Conservation (phyloP, 2,329 filamentous ascomycete genomes). For the Cercospora sp. region DNA sequence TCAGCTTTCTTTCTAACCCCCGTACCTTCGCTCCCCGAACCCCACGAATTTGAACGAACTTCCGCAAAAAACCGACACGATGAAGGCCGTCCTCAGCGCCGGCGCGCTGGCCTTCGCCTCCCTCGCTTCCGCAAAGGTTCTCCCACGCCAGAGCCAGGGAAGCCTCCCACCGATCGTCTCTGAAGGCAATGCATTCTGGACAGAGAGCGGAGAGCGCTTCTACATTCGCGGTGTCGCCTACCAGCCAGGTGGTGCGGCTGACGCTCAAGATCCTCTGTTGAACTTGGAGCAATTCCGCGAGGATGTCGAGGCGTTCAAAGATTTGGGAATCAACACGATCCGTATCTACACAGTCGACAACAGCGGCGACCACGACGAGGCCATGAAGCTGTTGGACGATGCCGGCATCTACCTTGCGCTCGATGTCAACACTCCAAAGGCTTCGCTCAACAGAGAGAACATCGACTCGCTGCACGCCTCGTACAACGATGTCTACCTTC, state of each 20-base stretch:
- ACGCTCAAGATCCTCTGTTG: slow-evolving; percentile 71
- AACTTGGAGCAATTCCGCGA: slow-evolving; percentile 69
- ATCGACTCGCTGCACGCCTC: slow-evolving; percentile 59
- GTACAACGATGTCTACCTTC: slow-evolving; percentile 85
- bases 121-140: slow-evolving; percentile 20
- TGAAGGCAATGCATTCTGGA: slow-evolving; percentile 53
- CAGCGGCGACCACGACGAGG: slow-evolving; percentile 73
- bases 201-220: slow-evolving; percentile 58
- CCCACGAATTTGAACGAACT: background rate
- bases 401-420: slow-evolving; percentile 90
- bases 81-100: slow-evolving; percentile 22
- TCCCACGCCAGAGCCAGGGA: slow-evolving; percentile 23
- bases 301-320: slow-evolving; percentile 76
- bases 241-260: slow-evolving; percentile 57
- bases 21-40: background rate
- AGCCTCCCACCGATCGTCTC: slow-evolving; percentile 29
- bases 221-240: slow-evolving; percentile 62
- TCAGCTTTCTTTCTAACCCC: slow-evolving; percentile 5
- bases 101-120: slow-evolving; percentile 27
- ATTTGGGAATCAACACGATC: slow-evolving; percentile 83
- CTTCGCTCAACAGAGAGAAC: slow-evolving; percentile 77
- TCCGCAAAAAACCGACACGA: slow-evolving; percentile 13
- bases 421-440: slow-evolving; percentile 84
- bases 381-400: slow-evolving; percentile 76
- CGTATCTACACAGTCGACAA: slow-evolving; percentile 95